Conservation (phyloP, 2,329 filamentous ascomycete genomes). For the Xylariaceae sp. region DNA sequence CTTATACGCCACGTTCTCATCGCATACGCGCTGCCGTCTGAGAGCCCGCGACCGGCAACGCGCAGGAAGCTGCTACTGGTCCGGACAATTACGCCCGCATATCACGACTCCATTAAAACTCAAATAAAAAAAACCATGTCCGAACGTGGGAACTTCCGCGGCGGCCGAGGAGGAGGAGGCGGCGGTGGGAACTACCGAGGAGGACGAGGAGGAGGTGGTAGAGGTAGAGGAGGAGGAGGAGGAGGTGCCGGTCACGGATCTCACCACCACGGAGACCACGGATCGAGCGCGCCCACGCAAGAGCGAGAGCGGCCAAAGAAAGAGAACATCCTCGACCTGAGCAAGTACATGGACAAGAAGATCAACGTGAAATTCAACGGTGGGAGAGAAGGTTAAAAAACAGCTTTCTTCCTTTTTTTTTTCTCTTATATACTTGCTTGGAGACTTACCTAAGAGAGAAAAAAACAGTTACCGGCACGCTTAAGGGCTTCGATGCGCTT, state of each 20-base stretch:
- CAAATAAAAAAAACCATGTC: conserved; percentile 36
- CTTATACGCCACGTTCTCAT: too few relatives aligned
- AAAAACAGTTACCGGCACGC: conserved; percentile 69
- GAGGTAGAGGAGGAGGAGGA: conserved; percentile 37
- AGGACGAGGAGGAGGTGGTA: conserved; percentile 37
- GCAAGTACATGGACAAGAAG: conserved; percentile 95
- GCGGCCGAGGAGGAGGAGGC: conserved; percentile 38
- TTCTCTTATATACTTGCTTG: not conserved
- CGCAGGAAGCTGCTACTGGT: too few relatives aligned
- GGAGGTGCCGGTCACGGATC: too few relatives aligned
- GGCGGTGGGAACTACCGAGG: conserved; percentile 36
- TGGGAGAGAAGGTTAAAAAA: conserved; percentile 77
- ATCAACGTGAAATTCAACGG: conserved; percentile 96
- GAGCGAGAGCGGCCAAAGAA: conserved; percentile 81
- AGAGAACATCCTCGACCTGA: conserved; percentile 94
- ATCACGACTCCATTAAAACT: too few relatives aligned
- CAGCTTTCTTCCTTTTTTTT: conserved; percentile 1
- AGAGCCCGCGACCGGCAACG: too few relatives aligned
- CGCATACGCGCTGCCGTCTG: too few relatives aligned
- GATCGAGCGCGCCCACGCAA: conserved; percentile 41
- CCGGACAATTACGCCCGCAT: too few relatives aligned
- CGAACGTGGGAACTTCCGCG: conserved; percentile 45
- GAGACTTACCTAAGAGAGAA: not conserved
- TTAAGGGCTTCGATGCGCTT: conserved; percentile 94
- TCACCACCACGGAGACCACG: conserved; percentile 40